Percentiles rank a stretch among this genome's conserved stretches.
Conservation (phyloP, 73 alveolate species). For the Stentor coeruleus region DNA sequence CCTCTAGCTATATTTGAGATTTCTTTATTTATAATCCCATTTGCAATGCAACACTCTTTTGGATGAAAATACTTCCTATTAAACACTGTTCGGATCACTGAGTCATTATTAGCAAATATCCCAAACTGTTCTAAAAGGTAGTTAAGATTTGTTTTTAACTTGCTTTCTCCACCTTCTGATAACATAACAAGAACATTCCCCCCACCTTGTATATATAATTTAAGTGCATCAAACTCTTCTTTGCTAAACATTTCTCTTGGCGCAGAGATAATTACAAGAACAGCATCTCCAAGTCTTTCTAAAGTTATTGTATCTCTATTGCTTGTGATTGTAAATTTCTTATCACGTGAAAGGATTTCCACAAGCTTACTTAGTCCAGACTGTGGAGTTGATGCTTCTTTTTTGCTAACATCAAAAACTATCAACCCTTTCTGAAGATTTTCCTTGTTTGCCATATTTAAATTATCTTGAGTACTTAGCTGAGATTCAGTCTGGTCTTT, state of each 20-base stretch:
- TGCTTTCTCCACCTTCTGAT: conserved; percentile 94
- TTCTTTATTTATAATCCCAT: conserved; percentile 74
- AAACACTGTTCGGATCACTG: conserved; percentile 84
- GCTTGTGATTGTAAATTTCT: too few species aligned
- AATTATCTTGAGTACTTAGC: too few species aligned
- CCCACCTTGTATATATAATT: conserved; percentile 79
- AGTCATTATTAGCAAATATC: conserved; percentile 71
- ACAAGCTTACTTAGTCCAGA: neutral
- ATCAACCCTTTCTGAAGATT: neutral
- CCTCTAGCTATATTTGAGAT: neutral
- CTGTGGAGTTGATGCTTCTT: neutral
- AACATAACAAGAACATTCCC: conserved; percentile 70
- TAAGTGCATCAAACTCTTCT: conserved; percentile 74
- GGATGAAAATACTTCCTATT: conserved; percentile 89
- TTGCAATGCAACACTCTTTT: conserved; percentile 75
- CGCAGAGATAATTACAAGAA: conserved; percentile 39
- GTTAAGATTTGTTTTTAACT: conserved; percentile 75
- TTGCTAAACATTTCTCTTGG: conserved; percentile 47
- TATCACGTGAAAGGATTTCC: neutral
- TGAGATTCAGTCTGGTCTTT: too few species aligned
- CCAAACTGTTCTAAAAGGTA: conserved; percentile 81
- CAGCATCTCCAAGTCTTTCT: conserved; percentile 42
- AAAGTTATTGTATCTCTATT: neutral
- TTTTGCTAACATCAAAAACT: neutral
- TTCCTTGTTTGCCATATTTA: neutral